Evolutionary conservation across 1,139 yeast species (phyloP).

Genomic region (Candida freyschussii): DNA sequence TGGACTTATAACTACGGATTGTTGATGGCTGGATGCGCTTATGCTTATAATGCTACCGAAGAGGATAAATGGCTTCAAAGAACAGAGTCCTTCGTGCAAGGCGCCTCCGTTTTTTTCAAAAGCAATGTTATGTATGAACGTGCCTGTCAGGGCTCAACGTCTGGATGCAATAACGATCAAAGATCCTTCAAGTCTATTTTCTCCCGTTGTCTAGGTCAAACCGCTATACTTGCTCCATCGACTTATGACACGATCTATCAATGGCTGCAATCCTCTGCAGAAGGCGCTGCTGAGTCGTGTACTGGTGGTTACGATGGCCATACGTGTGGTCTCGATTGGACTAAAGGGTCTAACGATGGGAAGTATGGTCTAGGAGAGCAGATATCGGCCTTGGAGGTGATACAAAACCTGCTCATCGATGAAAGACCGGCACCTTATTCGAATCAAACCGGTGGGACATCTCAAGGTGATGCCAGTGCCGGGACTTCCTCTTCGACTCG

Average conservation of each 20-base stretch:
- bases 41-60: constrained; percentile 51
- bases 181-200: constrained; percentile 83
- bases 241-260: constrained; percentile 46
- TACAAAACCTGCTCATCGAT: constrained; percentile 40
- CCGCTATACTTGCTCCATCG: constrained; percentile 66
- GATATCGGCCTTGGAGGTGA: constrained; percentile 53
- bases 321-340: constrained; percentile 87
- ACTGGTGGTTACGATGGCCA: constrained; percentile 83
- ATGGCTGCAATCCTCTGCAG: constrained; percentile 56
- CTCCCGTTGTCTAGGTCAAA: constrained; percentile 67
- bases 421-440: constrained; percentile 18
- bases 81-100: constrained; percentile 38
- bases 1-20: constrained; percentile 67
- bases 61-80: constrained; percentile 50
- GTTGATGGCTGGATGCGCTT: constrained; percentile 55
- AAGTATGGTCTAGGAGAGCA: constrained; percentile 61
- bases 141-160: constrained; percentile 56
- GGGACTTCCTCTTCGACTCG: constrained; percentile 16
- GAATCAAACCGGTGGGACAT: constrained; percentile 35
- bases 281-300: constrained; percentile 77
- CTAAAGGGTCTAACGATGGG: constrained; percentile 50
- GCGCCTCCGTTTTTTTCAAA: constrained; percentile 39
- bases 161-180: constrained; percentile 78
- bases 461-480: constrained; percentile 32
- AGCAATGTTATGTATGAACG: constrained; percentile 51